Percentiles rank a stretch among this genome's conserved stretches.
These are phyloP conservation scores for Sarocladium oryzae DNA, from an alignment of 2,329 filamentous ascomycete genomes.

Conservation along the genomic window DNA sequence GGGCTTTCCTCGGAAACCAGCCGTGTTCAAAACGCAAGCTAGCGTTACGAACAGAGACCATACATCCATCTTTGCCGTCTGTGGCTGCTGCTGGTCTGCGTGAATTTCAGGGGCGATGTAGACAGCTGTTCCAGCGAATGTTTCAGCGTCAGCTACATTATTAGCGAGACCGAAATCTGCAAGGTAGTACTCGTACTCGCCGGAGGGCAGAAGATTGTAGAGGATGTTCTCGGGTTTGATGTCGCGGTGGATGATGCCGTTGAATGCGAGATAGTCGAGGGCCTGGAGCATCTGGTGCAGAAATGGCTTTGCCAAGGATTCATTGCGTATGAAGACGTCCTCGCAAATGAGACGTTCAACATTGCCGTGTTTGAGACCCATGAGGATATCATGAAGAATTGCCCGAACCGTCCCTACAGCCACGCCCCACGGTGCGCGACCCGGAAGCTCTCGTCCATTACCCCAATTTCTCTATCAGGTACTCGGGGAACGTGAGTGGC, in stretches of 20 bases:
- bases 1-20: neutral
- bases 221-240: constrained; percentile 16
- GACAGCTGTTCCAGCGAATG: constrained; percentile 7
- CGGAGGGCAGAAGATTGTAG: constrained; percentile 9
- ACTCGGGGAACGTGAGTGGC: neutral
- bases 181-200: constrained; percentile 15
- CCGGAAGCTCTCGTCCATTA: constrained; percentile 4
- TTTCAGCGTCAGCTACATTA: neutral
- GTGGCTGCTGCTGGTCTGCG: neutral
- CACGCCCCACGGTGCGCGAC: neutral
- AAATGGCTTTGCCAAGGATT: neutral
- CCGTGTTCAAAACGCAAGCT: too few relatives aligned
- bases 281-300: constrained; percentile 16
- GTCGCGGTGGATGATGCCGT: constrained; percentile 12
- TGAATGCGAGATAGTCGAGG: constrained; percentile 15
- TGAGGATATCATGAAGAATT: neutral
- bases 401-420: too few relatives aligned
- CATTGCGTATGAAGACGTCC: neutral
- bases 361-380: constrained; percentile 1
- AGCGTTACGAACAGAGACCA: constrained; percentile 16
- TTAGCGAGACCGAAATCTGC: constrained; percentile 15
- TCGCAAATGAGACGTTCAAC: neutral
- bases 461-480: neutral
- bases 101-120: constrained; percentile 11
- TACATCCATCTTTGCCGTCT: constrained; percentile 11